Conservation (phyloP, 2,329 filamentous ascomycete species). For the Penicillium sp. region DNA sequence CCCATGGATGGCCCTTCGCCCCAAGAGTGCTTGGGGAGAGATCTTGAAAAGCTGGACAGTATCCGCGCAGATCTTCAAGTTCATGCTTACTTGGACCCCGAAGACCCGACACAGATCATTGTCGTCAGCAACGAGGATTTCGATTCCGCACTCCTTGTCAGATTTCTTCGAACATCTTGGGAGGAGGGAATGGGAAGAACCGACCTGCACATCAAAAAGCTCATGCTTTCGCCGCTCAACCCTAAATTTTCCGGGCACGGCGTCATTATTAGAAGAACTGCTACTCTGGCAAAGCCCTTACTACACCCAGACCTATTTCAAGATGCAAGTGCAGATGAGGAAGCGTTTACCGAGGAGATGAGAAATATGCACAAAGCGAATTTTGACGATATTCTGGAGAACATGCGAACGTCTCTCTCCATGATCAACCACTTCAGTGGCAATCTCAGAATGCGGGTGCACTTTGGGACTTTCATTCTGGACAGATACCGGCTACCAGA, state of each 20-base stretch:
- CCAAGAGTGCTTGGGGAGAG: constrained; percentile 43
- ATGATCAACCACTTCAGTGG: constrained; percentile 2
- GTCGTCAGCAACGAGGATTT: constrained; percentile 36
- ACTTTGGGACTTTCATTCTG: constrained; percentile 46
- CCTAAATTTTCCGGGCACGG: not conserved
- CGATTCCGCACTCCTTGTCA: constrained; percentile 41
- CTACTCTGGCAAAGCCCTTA: not conserved
- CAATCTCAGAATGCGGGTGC: constrained; percentile 40
- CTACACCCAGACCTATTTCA: not conserved
- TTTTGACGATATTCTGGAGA: not conserved
- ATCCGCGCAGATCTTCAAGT: constrained; percentile 46
- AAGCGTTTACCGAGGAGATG: not conserved
- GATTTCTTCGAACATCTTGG: constrained; percentile 32
- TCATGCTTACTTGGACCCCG: constrained; percentile 43
- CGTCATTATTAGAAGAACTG: not conserved
- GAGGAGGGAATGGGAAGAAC: constrained; percentile 31
- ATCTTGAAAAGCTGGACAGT: constrained; percentile 48
- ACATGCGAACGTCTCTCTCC: constrained; percentile 3
- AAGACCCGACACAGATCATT: constrained; percentile 32
- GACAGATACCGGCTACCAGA: constrained; percentile 36
- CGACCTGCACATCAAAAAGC: constrained; percentile 32
- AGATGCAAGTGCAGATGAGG: not conserved
- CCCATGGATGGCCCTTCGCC: constrained; percentile 46
- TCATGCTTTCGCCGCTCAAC: not conserved
- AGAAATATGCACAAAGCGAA: not conserved